Base-by-base conservation (phyloP, 2,329 filamentous ascomycete genomes). In the Colletotrichum abscissum region DNA sequence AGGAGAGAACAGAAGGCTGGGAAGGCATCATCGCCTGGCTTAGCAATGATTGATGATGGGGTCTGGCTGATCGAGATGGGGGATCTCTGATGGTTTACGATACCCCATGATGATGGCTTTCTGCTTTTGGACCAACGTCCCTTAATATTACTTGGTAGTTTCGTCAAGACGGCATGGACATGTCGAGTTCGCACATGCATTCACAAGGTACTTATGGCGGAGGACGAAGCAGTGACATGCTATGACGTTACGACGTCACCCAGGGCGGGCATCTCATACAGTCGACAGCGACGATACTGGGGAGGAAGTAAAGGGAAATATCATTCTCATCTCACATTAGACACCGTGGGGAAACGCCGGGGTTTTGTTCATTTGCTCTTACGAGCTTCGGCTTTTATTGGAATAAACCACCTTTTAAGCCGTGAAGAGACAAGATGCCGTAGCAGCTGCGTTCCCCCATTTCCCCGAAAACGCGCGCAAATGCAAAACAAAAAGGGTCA, bases 361-460 rank as follows among this genome's bases (percentile, higher is more conserved):
- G 54, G 68, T 67, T 74, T 73, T 66, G 76, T 81, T 81, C 80
- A 82, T 82, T 79, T 79, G 80, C 80, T 81, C 81, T 81, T 78
- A 78, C 76, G 81, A 84, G 83, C 82, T 79, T 81, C 78, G 80
- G 76, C 80, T 85, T 83, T 81, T 84, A 84, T 84, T 85, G 79
- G 83, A 80, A 49, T 42, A 42, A 73, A 75, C 74, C 74, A 75
- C 74, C 69, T 71, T 73, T 28, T 64, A 55, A 76, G 69, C 73
- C 74, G 73, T 71, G 33, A 73, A 75, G 73, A 75, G 74, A 76
- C 74, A 75, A 73, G 73, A 76, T 76, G 74, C 80, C 81, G 80
- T 83, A 82, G 82, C 81, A 83, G 82, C 81, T 81, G 81, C 83
- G 83, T 85, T 85, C 82, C 84, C 84, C 81, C 83, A 69, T 71